These are phyloP conservation scores for Pseudisothecium myosuroides DNA, from an alignment of 225 moss, liverwort and hornwort species.

Conservation along the genomic window DNA sequence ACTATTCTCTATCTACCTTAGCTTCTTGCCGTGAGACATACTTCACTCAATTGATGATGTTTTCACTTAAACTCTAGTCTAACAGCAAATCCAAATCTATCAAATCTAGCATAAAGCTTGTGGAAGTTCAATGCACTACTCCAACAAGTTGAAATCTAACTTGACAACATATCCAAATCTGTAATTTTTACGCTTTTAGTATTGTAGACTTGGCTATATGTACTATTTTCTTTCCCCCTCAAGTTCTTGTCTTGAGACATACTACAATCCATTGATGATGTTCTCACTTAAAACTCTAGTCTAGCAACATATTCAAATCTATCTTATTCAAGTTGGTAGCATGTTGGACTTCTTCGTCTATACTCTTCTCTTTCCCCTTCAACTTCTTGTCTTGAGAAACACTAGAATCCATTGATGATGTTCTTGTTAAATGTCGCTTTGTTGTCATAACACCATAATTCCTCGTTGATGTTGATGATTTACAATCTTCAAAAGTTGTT, in stretches of 20 bases:
- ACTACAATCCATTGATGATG: not conserved
- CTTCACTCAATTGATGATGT: not conserved
- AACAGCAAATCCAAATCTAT: not conserved
- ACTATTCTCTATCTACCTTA: accelerated
- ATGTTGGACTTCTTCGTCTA: not conserved
- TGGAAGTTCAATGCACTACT: accelerated
- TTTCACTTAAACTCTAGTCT: not conserved
- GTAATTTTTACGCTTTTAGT: accelerated
- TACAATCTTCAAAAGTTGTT: not conserved
- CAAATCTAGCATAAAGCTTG: not conserved
- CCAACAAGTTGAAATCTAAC: not conserved
- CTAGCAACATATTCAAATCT: not conserved
- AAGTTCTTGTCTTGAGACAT: not conserved
- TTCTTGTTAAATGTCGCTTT: not conserved
- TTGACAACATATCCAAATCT: not conserved
- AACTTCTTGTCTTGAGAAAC: not conserved
- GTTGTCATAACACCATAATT: accelerated
- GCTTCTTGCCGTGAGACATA: not conserved
- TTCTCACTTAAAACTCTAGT: not conserved
- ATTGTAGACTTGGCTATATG: not conserved
- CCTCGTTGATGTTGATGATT: not conserved
- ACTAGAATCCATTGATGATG: not conserved
- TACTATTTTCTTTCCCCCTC: accelerated
- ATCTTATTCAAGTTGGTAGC: not conserved
- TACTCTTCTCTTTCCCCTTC: accelerated